Evolutionary conservation across 352 stramenopile species (phyloP).

Genomic region (Phytophthora melonis): DNA sequence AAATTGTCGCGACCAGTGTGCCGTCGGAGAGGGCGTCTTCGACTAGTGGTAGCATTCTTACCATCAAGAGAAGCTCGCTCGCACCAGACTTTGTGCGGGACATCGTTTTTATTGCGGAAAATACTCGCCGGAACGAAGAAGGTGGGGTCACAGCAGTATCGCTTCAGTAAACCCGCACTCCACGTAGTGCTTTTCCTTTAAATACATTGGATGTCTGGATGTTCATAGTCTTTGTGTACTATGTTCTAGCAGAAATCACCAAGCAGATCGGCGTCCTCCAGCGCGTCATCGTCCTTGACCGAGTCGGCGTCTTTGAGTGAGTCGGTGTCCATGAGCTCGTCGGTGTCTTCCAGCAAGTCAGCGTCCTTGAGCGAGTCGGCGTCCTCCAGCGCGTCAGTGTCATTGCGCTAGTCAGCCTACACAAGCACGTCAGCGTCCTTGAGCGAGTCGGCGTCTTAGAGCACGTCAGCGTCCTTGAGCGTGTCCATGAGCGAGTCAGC

Average conservation of each 20-base stretch:
- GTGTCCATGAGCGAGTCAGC: too few species aligned
- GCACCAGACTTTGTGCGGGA: conserved; percentile 12
- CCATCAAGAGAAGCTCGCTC: conserved; percentile 14
- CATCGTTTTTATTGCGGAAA: conserved; percentile 20
- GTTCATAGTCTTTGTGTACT: not conserved
- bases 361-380: too few species aligned
- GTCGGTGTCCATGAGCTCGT: too few species aligned
- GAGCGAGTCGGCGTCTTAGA: too few species aligned
- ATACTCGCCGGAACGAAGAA: not conserved
- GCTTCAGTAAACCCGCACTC: not conserved
- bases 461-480: too few species aligned
- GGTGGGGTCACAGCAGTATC: not conserved
- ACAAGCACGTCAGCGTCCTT: too few species aligned
- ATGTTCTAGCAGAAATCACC: not conserved
- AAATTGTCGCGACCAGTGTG: conserved; percentile 22
- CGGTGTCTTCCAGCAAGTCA: too few species aligned
- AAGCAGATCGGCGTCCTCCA: too few species aligned
- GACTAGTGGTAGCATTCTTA: conserved; percentile 21
- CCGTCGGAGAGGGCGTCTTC: conserved; percentile 30
- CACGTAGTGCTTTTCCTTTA: not conserved
- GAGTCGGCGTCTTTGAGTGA: too few species aligned
- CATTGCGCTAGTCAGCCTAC: too few species aligned
- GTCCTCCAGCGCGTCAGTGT: too few species aligned
- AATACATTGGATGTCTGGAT: not conserved
- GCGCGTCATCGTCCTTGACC: too few species aligned